Evolutionary conservation across 345 rosid genomes (phyloP), one percentile per base, ranked within the genome.

Genomic region (Bruguiera gymnorhiza): DNA sequence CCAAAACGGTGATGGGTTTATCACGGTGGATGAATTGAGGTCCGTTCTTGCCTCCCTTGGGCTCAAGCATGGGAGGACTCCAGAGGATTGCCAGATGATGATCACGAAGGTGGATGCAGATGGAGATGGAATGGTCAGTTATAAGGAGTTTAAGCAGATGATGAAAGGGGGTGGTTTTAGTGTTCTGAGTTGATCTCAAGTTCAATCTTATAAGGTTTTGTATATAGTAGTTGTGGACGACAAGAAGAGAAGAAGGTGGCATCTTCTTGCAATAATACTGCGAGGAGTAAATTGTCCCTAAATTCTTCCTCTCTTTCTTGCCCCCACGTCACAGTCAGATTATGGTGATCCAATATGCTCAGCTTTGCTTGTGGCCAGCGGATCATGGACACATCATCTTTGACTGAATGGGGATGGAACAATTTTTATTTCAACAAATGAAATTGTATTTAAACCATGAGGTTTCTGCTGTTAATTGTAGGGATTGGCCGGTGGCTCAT

Each of bases 1-100:
- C 43, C 84, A 78, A 34, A 88, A 93, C 36, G 94, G 97, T 1
- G 97, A 93, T 56, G 98, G 98, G 60, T 89, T 71, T 76, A 93
- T 93, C 67, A 86, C 90, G 0, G 93, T 83, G 15, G 96, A 93
- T 21, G 98, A 93, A 72, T 39, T 93, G 75, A 83, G 83, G 70
- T 61, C 86, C n/a, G 97, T 91, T 53, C 55, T 93, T 80, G 87
- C 75, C n/a, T 83, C 96, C 1, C 81, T 93, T 13, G 98, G 98
- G 30, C 67, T 91, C 23, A 88, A 86, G 63, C 92, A 88, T 70
- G 98, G 98, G 59, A 77, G 84, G 80, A 80, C 84, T 0, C 51
- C 73, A 11, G 97, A 89, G 62, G 96, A 91, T 52, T 93, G 98
- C 72, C 85, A 75, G 83, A 81, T 58, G 79, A 93, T 93, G 91